A percentile compares a stretch with the other conserved stretches of the same genome.
phyloP scores from a whole-genome alignment of 441 rosid genomes.

The Adansonia rubrostipa region DNA sequence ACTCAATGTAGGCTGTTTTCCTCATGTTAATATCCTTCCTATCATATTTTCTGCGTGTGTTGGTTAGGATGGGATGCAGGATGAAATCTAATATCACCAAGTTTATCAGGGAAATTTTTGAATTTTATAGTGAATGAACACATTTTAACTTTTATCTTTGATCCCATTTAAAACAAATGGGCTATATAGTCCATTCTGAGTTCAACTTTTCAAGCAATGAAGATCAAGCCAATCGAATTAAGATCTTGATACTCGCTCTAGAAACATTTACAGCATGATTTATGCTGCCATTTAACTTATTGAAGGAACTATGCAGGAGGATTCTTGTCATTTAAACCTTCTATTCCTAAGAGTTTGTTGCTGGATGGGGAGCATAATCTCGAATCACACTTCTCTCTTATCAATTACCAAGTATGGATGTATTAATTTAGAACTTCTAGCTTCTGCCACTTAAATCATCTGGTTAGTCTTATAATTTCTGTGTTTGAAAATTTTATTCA shows the following conservation, averaged over 20 bases:
- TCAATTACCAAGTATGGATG: constrained; percentile 82
- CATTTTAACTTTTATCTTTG: background rate
- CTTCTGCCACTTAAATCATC: constrained; percentile 20
- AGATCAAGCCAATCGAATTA: constrained; percentile 18
- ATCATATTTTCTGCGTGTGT: background rate
- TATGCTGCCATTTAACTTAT: constrained; percentile 29
- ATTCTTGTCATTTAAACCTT: constrained; percentile 84
- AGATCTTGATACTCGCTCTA: constrained; percentile 3
- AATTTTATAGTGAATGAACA: constrained; percentile 16
- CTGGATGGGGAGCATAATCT: constrained; percentile 84
- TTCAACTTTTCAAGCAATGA: constrained; percentile 21
- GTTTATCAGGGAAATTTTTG: constrained; percentile 2
- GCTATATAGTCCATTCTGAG: constrained; percentile 21
- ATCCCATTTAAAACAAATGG: background rate
- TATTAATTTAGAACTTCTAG: constrained; percentile 30
- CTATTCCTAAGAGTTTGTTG: constrained; percentile 82
- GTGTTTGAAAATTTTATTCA: constrained; percentile 40
- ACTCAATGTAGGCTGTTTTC: constrained; percentile 3
- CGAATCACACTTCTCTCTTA: constrained; percentile 75
- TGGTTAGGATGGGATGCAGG: constrained; percentile 17
- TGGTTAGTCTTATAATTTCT: constrained; percentile 34
- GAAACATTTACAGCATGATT: constrained; percentile 8
- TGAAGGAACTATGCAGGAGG: constrained; percentile 69
- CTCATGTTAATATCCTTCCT: background rate
- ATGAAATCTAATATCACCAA: background rate